These are phyloP conservation scores for Coniochaeta pulveracea DNA, from an alignment of 2,329 filamentous ascomycete species.

Conservation along the genomic window DNA sequence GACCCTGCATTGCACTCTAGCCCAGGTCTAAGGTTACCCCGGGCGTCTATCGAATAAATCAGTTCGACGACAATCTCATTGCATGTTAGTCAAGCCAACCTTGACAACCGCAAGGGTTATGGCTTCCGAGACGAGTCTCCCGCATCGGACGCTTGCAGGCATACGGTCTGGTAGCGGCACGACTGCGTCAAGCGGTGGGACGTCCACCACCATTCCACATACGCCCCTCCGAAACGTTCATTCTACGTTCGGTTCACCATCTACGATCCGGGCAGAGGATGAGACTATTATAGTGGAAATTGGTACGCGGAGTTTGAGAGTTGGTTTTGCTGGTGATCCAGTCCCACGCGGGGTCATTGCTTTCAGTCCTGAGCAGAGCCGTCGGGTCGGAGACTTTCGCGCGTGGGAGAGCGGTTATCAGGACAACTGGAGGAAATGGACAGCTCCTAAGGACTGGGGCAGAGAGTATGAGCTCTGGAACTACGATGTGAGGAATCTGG, in stretches of 20 bases:
- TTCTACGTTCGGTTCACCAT: constrained; percentile 45
- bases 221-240: constrained; percentile 47
- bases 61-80: background rate
- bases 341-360: constrained; percentile 58
- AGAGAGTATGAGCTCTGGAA: constrained; percentile 65
- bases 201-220: constrained; percentile 39
- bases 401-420: constrained; percentile 49
- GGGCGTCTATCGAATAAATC: constrained; percentile 1
- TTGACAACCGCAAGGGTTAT: constrained; percentile 16
- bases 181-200: constrained; percentile 3
- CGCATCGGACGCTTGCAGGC: constrained; percentile 47
- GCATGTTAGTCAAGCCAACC: background rate
- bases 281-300: constrained; percentile 77
- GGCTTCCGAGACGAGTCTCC: constrained; percentile 34
- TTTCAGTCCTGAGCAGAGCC: constrained; percentile 65
- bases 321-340: constrained; percentile 79
- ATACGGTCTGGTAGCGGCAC: constrained; percentile 33
- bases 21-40: constrained; percentile 2
- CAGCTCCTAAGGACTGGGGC: constrained; percentile 45
- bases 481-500: constrained; percentile 58
- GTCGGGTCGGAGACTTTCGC: constrained; percentile 72
- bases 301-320: constrained; percentile 65
- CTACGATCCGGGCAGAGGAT: constrained; percentile 62
- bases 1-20: no score
- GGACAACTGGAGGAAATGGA: constrained; percentile 33